These are phyloP conservation scores for Suhomyces vadensis DNA, from an alignment of 805 yeast species.

Conservation along the genomic window DNA sequence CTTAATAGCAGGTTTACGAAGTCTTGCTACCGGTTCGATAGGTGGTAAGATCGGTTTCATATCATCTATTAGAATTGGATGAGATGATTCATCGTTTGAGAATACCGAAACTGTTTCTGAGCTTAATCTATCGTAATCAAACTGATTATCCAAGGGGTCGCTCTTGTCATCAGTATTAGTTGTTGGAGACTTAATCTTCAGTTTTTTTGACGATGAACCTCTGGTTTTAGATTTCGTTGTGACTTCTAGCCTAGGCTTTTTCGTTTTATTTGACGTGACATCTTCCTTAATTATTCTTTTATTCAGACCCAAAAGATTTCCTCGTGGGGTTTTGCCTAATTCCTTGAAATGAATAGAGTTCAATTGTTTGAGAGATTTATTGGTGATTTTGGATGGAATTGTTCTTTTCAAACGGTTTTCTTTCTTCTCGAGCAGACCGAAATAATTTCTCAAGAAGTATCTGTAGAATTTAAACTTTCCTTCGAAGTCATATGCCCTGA, in stretches of 20 bases:
- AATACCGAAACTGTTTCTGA: neutral
- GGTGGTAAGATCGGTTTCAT: constrained; percentile 14
- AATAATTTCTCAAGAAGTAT: constrained; percentile 35
- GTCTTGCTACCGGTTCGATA: constrained; percentile 2
- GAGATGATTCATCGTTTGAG: neutral
- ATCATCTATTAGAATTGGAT: constrained; percentile 9
- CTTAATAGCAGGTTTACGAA: constrained; percentile 3
- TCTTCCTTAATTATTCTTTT: neutral
- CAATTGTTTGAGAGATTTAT: constrained; percentile 15
- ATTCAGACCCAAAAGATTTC: constrained; percentile 14
- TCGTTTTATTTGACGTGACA: neutral
- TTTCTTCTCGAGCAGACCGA: constrained; percentile 9
- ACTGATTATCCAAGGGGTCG: neutral
- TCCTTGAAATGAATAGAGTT: constrained; percentile 18
- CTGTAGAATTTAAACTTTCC: constrained; percentile 76
- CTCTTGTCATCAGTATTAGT: neutral
- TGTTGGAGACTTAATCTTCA: neutral
- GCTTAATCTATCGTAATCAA: neutral
- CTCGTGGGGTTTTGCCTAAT: constrained; percentile 28
- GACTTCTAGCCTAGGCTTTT: neutral
- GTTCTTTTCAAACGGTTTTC: constrained; percentile 12
- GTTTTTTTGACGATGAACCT: neutral
- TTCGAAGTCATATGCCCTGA: constrained; percentile 67
- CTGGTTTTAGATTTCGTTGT: neutral
- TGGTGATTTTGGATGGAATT: constrained; percentile 1